These are phyloP conservation scores for Boletus rubescentipes DNA, from an alignment of 768 basidiomycete genomes.

Conservation along the genomic window DNA sequence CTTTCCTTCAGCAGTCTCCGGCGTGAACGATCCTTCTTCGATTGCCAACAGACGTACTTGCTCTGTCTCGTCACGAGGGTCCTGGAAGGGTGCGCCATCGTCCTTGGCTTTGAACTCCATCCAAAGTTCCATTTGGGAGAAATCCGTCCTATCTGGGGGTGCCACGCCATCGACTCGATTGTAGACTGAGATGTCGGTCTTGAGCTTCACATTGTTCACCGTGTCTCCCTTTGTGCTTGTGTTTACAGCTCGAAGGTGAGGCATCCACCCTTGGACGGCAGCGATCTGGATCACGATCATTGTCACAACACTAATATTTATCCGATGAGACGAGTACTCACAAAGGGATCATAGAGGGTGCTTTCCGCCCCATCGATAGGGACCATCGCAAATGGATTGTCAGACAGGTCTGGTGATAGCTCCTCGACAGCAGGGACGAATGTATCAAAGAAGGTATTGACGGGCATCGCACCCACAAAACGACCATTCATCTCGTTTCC, in stretches of 20 bases:
- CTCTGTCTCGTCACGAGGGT: not conserved
- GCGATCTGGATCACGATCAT: not conserved
- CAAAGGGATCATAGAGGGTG: not conserved
- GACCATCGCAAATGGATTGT: not conserved
- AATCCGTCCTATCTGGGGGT: not conserved
- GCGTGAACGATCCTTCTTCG: not conserved
- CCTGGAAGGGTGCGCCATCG: not conserved
- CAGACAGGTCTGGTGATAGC: not conserved
- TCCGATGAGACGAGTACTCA: not conserved
- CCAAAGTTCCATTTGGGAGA: slow-evolving; percentile 6
- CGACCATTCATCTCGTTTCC: not conserved
- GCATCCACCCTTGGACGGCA: not conserved
- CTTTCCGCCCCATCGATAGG: not conserved
- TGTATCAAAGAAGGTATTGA: not conserved
- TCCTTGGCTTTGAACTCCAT: slow-evolving; percentile 1
- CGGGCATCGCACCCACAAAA: not conserved
- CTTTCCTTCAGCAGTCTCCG: not conserved
- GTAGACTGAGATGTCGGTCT: slow-evolving; percentile 1
- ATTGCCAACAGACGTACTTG: not conserved
- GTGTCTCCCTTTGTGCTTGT: not conserved
- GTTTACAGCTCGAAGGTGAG: not conserved
- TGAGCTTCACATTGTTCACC: not conserved
- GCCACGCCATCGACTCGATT: not conserved
- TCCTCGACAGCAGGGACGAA: not conserved
- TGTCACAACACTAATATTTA: not conserved